Percentiles rank a stretch among this genome's conserved stretches.
Evolutionary conservation across 1,284 basidiomycete species (phyloP).

Genomic region (Apiotrichum domesticum): DNA sequence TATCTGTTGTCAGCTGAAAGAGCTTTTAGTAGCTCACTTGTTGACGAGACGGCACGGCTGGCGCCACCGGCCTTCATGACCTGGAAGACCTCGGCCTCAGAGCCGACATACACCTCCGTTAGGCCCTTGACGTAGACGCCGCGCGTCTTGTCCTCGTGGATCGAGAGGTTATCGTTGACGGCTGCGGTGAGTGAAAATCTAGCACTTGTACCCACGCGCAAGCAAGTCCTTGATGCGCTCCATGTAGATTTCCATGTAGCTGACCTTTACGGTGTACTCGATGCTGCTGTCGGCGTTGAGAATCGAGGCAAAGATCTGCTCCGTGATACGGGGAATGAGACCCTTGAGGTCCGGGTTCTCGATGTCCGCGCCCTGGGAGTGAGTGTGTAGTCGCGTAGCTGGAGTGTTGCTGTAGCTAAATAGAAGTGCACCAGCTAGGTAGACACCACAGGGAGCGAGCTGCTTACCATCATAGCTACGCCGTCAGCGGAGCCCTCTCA

Average conservation of each 20-base stretch:
- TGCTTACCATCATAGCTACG: conserved; percentile 77
- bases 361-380: conserved; percentile 82
- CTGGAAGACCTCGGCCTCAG: conserved; percentile 93
- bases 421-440: too few species aligned
- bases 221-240: conserved; percentile 94
- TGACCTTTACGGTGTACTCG: conserved; percentile 98
- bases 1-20: conserved; percentile 58
- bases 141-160: conserved; percentile 96
- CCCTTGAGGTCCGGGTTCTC: conserved; percentile 86
- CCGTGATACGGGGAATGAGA: conserved; percentile 96
- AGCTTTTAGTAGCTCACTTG: conserved; percentile 59
- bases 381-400: too few species aligned
- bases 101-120: conserved; percentile 96
- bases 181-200: conserved; percentile 52
- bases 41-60: conserved; percentile 87
- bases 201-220: conserved; percentile 66
- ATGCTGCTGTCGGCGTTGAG: conserved; percentile 89
- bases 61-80: conserved; percentile 96
- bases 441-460: too few species aligned
- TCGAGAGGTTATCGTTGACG: conserved; percentile 95
- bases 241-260: conserved; percentile 99
- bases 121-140: conserved; percentile 98
- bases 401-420: too few species aligned
- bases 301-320: conserved; percentile 98
- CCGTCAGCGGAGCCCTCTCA: conserved; percentile 8